Conservation (phyloP, 2,329 filamentous ascomycete species). For the Diplodia mutila region DNA sequence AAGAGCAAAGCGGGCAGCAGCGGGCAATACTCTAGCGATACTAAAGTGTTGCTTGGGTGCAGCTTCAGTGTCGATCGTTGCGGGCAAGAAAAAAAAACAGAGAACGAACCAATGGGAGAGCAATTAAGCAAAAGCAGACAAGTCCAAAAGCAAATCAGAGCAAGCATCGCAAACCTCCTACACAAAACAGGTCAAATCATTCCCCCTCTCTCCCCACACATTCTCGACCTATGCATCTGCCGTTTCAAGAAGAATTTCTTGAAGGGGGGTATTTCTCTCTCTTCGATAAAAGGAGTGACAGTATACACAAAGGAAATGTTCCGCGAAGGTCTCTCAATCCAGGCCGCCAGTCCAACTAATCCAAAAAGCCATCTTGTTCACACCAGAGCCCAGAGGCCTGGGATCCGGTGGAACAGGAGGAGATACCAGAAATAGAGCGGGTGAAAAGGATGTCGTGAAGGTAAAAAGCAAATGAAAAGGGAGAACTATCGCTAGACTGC, state of each 20-base stretch:
- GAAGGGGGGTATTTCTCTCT: slow-evolving; percentile 6
- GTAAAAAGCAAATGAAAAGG: slow-evolving; percentile 15
- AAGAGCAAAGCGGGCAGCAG: not conserved
- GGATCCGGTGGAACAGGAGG: not conserved
- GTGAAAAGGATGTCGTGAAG: slow-evolving; percentile 21
- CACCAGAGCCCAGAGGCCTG: not conserved
- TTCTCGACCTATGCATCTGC: slow-evolving; percentile 19
- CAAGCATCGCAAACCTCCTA: slow-evolving; percentile 16
- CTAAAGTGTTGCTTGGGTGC: not conserved
- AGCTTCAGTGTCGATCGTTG: not conserved
- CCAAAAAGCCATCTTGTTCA: slow-evolving; percentile 15
- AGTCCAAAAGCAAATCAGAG: slow-evolving; percentile 8
- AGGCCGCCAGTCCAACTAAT: slow-evolving; percentile 5
- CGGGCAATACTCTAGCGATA: not conserved
- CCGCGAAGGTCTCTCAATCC: slow-evolving; percentile 20
- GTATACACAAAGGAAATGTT: slow-evolving; percentile 12
- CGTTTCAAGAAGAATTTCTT: not conserved
- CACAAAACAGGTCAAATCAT: not conserved
- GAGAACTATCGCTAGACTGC: slow-evolving; percentile 12
- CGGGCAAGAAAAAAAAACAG: not conserved
- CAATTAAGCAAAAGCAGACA: slow-evolving; percentile 9
- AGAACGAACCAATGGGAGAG: not conserved
- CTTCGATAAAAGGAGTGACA: slow-evolving; percentile 16
- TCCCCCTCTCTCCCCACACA: not conserved
- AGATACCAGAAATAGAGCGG: slow-evolving; percentile 17